phyloP scores from a whole-genome alignment of 2,329 filamentous ascomycete species.

The Cladosporium sp. region DNA sequence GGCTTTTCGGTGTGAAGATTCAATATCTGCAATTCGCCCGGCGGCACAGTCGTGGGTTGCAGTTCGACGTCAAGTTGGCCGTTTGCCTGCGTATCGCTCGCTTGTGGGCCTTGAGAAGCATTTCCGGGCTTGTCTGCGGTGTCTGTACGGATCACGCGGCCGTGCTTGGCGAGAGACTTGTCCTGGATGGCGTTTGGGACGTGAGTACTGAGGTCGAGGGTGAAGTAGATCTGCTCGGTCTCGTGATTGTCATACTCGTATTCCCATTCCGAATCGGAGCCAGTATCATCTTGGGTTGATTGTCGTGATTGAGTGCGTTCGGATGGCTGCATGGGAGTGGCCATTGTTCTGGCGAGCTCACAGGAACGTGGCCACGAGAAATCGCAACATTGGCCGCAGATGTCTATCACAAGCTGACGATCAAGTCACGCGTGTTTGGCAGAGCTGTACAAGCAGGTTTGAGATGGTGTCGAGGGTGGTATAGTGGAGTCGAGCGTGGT shows the following conservation, averaged over 20 bases:
- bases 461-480: neutral
- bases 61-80: neutral
- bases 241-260: slow-evolving; percentile 55
- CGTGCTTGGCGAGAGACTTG: slow-evolving; percentile 8
- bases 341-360: neutral
- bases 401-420: neutral
- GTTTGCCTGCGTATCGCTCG: neutral
- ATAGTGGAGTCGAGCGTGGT: neutral
- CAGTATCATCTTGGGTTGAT: slow-evolving; percentile 17
- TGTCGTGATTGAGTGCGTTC: neutral
- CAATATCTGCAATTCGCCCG: slow-evolving; percentile 62
- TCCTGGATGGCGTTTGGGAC: slow-evolving; percentile 23
- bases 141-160: slow-evolving; percentile 2
- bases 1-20: slow-evolving; percentile 72
- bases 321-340: neutral
- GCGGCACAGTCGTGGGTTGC: slow-evolving; percentile 9
- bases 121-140: neutral
- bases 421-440: neutral
- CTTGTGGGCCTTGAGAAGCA: neutral
- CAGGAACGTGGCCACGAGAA: neutral
- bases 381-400: neutral
- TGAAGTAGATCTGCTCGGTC: slow-evolving; percentile 55
- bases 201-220: slow-evolving; percentile 50
- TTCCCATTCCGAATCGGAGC: slow-evolving; percentile 50
- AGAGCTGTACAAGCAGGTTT: neutral